Base-by-base conservation (phyloP, 2,329 filamentous ascomycete genomes). In the Boeremia exigua region DNA sequence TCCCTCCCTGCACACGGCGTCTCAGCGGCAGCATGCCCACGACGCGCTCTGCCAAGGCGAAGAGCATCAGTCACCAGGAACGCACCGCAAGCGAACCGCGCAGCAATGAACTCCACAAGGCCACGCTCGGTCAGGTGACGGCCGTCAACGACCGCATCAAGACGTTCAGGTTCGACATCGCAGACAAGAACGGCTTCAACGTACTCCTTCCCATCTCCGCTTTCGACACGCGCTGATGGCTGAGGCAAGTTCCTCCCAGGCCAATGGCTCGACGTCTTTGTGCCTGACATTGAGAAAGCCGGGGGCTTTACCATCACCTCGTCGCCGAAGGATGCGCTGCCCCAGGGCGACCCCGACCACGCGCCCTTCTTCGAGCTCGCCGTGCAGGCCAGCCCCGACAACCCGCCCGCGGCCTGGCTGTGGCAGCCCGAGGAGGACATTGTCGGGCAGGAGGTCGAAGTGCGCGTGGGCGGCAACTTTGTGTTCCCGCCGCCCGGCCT, bases 261-360 rank as follows among this genome's bases (percentile, higher is more conserved):
- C 49, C 92, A 96, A 80, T 96, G 92, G 91, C 82, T 96, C 52
- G 92, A 96, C 72, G 87, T 92, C 6, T 88, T 89, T 72, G 84
- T 92, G 48, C 91, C 92, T 1, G 80, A 79, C 33, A 77, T 91
- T 39, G 67, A 82, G 38, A 86, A 88, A 71, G 87, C 91, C 3
- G 92, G 92, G 30, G 92, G 92, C 54, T 96, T 96, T 79, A 96
- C 92, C 37, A 89, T 96, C 61, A 94, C 91, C 6, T 95, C 90
- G 1, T 79, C 88, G 0, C 91, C 91, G 0, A 82, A 81, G 37
- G 77, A 81, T 50, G 82, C 85, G 3, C 58, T 74, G 19, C 57
- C 71, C 43, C 63, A 62, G 42, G 42, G 64, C 27, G 56, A 66
- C 53, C 50, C 56, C 40, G 58, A 65, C 19, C 60, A 63, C 55